Conservation (phyloP, 2,329 filamentous ascomycete genomes). For the Pseudocercospora vitis region DNA sequence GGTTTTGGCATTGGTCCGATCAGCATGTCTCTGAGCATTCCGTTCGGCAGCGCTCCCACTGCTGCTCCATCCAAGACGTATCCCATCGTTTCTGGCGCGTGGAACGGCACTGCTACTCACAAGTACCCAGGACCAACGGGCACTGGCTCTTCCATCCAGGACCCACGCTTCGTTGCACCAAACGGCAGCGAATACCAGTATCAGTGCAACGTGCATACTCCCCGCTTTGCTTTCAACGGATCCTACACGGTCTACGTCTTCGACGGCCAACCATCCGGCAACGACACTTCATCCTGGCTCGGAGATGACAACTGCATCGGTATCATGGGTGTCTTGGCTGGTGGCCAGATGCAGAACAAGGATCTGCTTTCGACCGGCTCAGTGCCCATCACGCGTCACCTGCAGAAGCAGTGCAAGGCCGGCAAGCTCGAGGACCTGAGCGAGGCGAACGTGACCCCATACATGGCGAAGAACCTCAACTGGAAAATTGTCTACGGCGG, state of each 20-base stretch:
- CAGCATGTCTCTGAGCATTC: slow-evolving; percentile 15
- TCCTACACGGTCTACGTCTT: slow-evolving; percentile 69
- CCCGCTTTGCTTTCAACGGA: slow-evolving; percentile 59
- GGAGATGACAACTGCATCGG: slow-evolving; percentile 59
- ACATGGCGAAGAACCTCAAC: slow-evolving; percentile 36
- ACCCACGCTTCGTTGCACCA: slow-evolving; percentile 34
- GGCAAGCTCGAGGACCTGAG: slow-evolving; percentile 36
- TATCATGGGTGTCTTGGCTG: slow-evolving; percentile 52
- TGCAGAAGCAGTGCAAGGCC: slow-evolving; percentile 38
- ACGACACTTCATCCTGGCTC: slow-evolving; percentile 52
- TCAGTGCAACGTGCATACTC: slow-evolving; percentile 64
- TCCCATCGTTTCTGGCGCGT: slow-evolving; percentile 10
- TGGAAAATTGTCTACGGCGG: slow-evolving; percentile 40
- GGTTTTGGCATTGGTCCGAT: slow-evolving; percentile 16
- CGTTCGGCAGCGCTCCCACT: slow-evolving; percentile 11
- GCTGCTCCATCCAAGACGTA: slow-evolving; percentile 8
- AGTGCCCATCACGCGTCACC: slow-evolving; percentile 46
- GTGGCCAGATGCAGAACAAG: slow-evolving; percentile 29
- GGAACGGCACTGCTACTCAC: slow-evolving; percentile 15
- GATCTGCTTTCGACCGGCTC: slow-evolving; percentile 41
- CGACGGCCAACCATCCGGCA: slow-evolving; percentile 52
- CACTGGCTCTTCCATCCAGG: slow-evolving; percentile 6
- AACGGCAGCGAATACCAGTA: slow-evolving; percentile 61
- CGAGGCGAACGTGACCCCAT: slow-evolving; percentile 31
- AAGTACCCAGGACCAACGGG: slow-evolving; percentile 6